phyloP scores from a whole-genome alignment of 441 rosid species.

The Syzygium syzygioides region DNA sequence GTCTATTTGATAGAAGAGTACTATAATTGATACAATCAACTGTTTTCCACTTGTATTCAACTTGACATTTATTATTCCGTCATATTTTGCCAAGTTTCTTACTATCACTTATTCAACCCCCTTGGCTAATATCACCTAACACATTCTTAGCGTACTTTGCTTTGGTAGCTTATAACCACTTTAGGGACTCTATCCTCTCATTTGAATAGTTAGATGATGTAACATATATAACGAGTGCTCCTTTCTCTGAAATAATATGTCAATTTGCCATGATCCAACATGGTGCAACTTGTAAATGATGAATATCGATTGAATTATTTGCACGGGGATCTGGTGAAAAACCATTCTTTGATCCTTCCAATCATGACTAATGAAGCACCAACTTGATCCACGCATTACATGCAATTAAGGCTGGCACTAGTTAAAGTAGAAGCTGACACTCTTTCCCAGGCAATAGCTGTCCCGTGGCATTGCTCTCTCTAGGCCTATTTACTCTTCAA shows the following conservation, averaged over 20 bases:
- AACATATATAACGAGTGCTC: background rate
- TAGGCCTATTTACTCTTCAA: background rate
- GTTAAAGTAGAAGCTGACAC: background rate
- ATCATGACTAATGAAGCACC: background rate
- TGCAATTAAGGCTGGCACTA: background rate
- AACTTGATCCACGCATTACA: background rate
- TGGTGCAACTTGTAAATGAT: background rate
- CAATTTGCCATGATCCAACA: background rate
- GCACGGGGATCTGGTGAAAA: background rate
- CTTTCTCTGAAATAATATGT: background rate
- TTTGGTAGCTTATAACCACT: background rate
- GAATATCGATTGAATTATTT: background rate
- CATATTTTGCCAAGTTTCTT: no score
- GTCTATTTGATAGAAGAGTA: no score
- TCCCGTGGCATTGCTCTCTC: background rate
- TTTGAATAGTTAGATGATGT: background rate
- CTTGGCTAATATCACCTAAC: background rate
- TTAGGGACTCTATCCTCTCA: background rate
- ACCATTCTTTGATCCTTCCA: background rate
- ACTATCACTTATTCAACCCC: no score
- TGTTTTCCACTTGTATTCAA: no score
- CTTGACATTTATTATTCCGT: no score
- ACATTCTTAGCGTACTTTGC: background rate
- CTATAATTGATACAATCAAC: no score
- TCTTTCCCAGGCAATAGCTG: background rate